Evolutionary conservation across 345 rosid genomes (phyloP), one percentile per base, ranked within the genome.

Genomic region (Orychophragmus violaceus): DNA sequence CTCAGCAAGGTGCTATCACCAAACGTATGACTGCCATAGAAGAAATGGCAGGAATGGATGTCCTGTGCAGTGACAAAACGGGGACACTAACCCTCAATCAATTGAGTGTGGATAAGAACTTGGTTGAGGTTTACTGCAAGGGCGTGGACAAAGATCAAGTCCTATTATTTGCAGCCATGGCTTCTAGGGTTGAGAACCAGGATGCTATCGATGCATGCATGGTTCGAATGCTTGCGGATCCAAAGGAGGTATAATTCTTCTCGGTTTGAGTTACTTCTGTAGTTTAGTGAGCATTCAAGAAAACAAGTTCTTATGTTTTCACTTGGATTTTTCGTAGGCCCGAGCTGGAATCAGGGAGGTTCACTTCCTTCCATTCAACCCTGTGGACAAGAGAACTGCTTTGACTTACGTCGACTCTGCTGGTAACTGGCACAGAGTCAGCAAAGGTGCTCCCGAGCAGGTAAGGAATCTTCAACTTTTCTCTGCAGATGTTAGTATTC

Each of bases 391-490:
- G 68, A 80, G 86, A 64, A 82, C 86, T 54, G 86, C 86, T 67
- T 77, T 82, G 77, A 82, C 86, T 45, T 82, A 82, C 63, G 73
- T 82, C 63, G 86, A 82, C 37, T 25, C 65, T 18, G 62, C 59
- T 56, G 83, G 86, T 39, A 80, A 77, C 75, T 82, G 86, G 86
- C 86, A 82, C 78, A 73, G 86, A 58, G 80, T 78, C 71, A 82
- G 86, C 64, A 82, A 82, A 75, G 86, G 86, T 82, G 86, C 86
- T 44, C 86, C 86, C 2, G 86, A 82, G 68, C 79, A 75, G 78
- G 74, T 69, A 59, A 63, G 62, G 70, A 29, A 18, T 68, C 46
- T 24, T 28, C 41, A 29, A 11, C 28, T 48, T 64, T 30, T 35
- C 28, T 28, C 6, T 10, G 24, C 55, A 32, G 13, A 52, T 66